Conservation (phyloP, 257 asterid genomes). For the Nyctanthes arbortristis region DNA sequence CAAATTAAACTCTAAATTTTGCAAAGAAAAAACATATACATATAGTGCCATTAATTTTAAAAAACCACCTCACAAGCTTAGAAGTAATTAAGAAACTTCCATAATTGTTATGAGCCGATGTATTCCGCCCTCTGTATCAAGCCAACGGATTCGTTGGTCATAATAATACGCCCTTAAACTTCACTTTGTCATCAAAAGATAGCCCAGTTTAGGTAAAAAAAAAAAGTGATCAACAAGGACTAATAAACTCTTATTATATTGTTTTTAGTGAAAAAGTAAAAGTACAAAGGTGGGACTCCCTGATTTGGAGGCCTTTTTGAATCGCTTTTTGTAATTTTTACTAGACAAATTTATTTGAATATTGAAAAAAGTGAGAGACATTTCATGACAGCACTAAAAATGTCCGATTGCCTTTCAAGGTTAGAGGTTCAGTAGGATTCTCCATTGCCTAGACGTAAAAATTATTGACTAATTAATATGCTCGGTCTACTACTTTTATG, state of each 20-base stretch:
- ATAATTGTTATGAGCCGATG: slow-evolving; percentile 30
- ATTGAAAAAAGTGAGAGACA: slow-evolving; percentile 20
- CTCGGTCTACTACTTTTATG: too few relatives aligned
- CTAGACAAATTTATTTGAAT: slow-evolving; percentile 16
- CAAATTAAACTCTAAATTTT: not conserved
- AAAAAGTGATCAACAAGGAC: not conserved
- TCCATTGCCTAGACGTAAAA: not conserved
- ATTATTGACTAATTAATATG: too few relatives aligned
- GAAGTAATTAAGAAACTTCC: slow-evolving; percentile 7
- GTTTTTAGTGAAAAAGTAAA: not conserved
- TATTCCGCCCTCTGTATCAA: slow-evolving; percentile 39
- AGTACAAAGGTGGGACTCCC: slow-evolving; percentile 31
- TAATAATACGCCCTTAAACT: slow-evolving; percentile 13
- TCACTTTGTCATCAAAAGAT: not conserved
- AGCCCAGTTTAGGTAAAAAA: slow-evolving; percentile 12
- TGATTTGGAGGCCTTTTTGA: slow-evolving; percentile 26
- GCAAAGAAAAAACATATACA: not conserved
- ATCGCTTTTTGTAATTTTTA: slow-evolving; percentile 17
- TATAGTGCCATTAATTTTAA: not conserved
- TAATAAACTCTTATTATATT: slow-evolving; percentile 1
- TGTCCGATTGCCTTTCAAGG: slow-evolving; percentile 20
- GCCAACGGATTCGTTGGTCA: slow-evolving; percentile 34
- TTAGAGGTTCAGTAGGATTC: not conserved
- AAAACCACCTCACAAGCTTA: not conserved
- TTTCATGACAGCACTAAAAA: slow-evolving; percentile 11